Evolutionary conservation across 2,329 filamentous ascomycete genomes (phyloP), one percentile per base, ranked within the genome.

Genomic region (Ascosphaera aggregata): DNA sequence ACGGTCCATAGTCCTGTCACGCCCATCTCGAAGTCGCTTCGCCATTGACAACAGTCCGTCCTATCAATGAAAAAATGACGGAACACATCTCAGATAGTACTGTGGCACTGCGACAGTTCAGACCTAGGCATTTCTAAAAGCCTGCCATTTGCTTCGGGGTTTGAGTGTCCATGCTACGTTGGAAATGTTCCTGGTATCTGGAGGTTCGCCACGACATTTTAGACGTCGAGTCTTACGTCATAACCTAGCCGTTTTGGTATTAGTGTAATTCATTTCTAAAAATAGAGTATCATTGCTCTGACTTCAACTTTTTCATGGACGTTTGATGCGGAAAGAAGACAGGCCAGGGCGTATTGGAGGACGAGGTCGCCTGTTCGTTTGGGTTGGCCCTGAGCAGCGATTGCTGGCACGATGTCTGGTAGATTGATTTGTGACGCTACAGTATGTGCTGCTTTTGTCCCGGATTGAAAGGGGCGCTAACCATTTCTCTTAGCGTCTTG

Each of bases 1-100:
- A 98, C 82, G 45, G 81, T 86, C 89, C 89, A 98, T 46, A 98
- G 80, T 46, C 85, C 85, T 53, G 86, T 93, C 46, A 98, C 89
- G 75, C 89, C 89, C 89, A 98, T 98, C 52, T 43, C 49, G 53
- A 39, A 18, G 22, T 22, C 9, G 8, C 13, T 36, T 17, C 35
- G 19, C 17, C 35, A 18, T 36, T 17, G 19, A 18, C 16, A 18
- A 11, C 17, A 18, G 13, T 36, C 17, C 17, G 13, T 36, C 17
- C 17, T 4, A 18, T 3, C n/a, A 27, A 27, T 27, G 22, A 7
- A 27, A 27, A 11, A 5, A 27, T 11, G 22, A 11, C 37, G 19
- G 31, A 24, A 37, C 5, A 5, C 22, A 27, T 27, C 22, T 27
- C 22, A 27, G 22, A 5, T 7, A 11, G 7, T 27, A 11, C n/a